Conservation (phyloP, 1,139 yeast species). For the Kluyveromyces sp. region DNA sequence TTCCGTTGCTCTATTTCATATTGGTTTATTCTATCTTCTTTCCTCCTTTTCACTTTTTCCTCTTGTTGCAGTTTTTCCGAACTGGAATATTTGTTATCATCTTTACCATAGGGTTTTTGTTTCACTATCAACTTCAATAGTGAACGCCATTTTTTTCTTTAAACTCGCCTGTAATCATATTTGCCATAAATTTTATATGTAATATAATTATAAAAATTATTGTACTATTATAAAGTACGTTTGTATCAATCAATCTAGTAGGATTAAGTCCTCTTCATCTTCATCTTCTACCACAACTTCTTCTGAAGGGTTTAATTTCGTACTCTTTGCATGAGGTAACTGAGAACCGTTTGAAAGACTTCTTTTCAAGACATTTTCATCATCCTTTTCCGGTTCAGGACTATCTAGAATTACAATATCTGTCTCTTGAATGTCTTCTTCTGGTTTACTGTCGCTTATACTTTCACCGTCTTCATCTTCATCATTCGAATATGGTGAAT, state of each 20-base stretch:
- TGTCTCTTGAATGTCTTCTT: background rate
- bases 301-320: background rate
- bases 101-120: background rate
- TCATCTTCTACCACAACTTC: background rate
- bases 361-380: background rate
- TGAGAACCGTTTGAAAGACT: background rate
- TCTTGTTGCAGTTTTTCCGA: background rate
- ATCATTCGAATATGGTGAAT: constrained; percentile 15
- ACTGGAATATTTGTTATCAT: background rate
- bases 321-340: background rate
- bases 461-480: constrained; percentile 3
- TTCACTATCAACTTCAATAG: background rate
- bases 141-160: background rate
- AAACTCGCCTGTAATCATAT: background rate
- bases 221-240: background rate
- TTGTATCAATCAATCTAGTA: background rate
- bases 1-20: too few relatives aligned
- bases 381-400: background rate
- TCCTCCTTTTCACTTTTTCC: too few relatives aligned
- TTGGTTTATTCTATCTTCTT: too few relatives aligned
- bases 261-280: background rate
- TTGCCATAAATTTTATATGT: background rate
- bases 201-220: background rate
- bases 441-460: background rate
- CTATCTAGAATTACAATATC: background rate